Evolutionary conservation across 768 basidiomycete species (phyloP), one percentile per base, ranked within the genome.

Genomic region (Russula sp.): DNA sequence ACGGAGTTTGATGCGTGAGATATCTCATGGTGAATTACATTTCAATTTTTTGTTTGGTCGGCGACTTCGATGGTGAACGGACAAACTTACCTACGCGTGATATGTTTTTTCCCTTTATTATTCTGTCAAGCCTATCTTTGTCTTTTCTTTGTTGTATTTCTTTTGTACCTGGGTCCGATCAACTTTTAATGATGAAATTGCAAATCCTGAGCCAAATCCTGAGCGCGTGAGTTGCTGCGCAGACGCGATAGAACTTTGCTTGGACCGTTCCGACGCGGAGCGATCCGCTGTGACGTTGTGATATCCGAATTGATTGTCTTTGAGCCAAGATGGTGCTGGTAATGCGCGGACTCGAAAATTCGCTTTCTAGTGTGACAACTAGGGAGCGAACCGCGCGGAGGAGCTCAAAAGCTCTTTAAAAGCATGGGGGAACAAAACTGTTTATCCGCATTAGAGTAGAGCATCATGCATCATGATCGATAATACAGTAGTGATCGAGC

Each of bases 1-100:
- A 57, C 64, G 10, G 60, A 65, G 28, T 49, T 61, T 11, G 48
- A 65, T 42, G 59, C 54, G 0, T 65, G 34, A 61, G 24, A 34
- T 28, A 38, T 16, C 0, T 48, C 0, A 8, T n/a, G 13, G 24
- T 0, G 16, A 32, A 34, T 9, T 3, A 22, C n/a, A 10, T 48
- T 48, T 9, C 9, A 48, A 22, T 48, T 48, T 22, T 48, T 22
- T 48, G 10, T n/a, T n/a, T n/a, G 20, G 22, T 7, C 2, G 28
- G 28, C 9, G 13, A 11, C 28, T 28, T 28, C 3, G 28, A 30
- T 36, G 2, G 16, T 30, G n/a, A 22, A n/a, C 14, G 3, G 14
- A 51, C 26, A 34, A 10, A 1, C 32, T 10, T n/a, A n/a, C n/a
- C 1, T 34, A 34, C 8, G 28, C 2, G 2, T 30, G 28, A 34